A percentile compares a stretch with the other conserved stretches of the same genome.
phyloP scores from a whole-genome alignment of 2,329 filamentous ascomycete genomes.

The Proliferodiscus dingleyae region DNA sequence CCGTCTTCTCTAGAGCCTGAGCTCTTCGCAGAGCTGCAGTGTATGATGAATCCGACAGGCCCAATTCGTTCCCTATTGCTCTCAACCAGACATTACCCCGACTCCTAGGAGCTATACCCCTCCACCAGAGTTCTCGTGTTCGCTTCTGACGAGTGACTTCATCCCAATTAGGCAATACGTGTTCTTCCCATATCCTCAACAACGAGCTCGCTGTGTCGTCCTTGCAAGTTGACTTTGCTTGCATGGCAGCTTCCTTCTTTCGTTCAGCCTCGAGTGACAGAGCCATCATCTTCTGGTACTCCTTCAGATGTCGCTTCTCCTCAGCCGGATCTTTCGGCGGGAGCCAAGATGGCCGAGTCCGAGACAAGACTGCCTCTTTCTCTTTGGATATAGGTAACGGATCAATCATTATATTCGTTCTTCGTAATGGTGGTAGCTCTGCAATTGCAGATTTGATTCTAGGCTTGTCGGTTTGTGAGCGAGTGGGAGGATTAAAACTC shows the following conservation, averaged over 20 bases:
- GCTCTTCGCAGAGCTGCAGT: constrained; percentile 65
- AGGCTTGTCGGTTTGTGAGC: constrained; percentile 38
- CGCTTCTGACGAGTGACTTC: constrained; percentile 62
- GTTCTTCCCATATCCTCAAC: constrained; percentile 67
- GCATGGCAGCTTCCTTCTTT: constrained; percentile 49
- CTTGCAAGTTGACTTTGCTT: constrained; percentile 46
- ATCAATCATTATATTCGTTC: constrained; percentile 75
- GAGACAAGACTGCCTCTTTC: constrained; percentile 76
- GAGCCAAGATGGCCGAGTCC: constrained; percentile 78
- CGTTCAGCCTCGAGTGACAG: constrained; percentile 55
- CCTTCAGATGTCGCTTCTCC: constrained; percentile 80
- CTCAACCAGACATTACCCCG: constrained; percentile 39
- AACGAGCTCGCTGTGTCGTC: constrained; percentile 51
- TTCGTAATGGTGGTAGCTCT: constrained; percentile 51
- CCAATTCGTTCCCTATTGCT: constrained; percentile 33
- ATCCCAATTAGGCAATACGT: constrained; percentile 73
- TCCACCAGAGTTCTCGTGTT: constrained; percentile 78
- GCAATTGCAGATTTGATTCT: constrained; percentile 63
- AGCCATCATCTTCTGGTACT: constrained; percentile 81
- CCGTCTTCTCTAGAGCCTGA: constrained; percentile 49
- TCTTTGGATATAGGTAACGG: constrained; percentile 80
- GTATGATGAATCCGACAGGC: constrained; percentile 58
- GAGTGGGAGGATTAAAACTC: constrained; percentile 34
- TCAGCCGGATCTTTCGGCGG: constrained; percentile 86
- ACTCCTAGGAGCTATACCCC: constrained; percentile 66